A percentile compares a stretch with the other conserved stretches of the same genome.
Conservation (phyloP, 306 rosid genomes). For the Gastrolobium villosum region DNA sequence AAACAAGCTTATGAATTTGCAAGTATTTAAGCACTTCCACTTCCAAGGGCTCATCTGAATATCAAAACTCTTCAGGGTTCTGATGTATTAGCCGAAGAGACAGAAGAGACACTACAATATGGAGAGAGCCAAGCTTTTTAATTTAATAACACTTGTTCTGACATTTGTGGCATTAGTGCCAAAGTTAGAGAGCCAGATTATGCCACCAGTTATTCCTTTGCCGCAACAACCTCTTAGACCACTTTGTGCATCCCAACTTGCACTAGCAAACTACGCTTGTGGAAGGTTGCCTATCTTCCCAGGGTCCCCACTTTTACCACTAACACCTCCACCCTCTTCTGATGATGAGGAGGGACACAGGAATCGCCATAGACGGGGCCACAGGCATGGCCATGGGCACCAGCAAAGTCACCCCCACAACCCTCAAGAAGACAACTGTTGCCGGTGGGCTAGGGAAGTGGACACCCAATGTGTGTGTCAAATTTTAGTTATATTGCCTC, state of each 20-base stretch:
- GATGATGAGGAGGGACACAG: background rate
- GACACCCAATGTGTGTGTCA: conserved; percentile 84
- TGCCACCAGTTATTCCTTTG: conserved; percentile 12
- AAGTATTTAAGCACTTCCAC: conserved; percentile 60
- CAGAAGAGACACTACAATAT: conserved; percentile 34
- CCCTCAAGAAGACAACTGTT: conserved; percentile 65
- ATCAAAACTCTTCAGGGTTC: conserved; percentile 34
- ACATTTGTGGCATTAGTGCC: conserved; percentile 54
- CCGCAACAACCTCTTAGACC: conserved; percentile 52
- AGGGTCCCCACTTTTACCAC: conserved; percentile 41
- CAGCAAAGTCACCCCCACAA: background rate
- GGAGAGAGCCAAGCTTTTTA: conserved; percentile 54
- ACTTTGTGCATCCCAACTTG: conserved; percentile 74
- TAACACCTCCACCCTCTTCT: background rate
- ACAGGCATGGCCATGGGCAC: conserved; percentile 18
- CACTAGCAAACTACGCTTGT: conserved; percentile 82
- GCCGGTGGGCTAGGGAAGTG: conserved; percentile 74
- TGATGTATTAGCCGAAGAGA: conserved; percentile 22
- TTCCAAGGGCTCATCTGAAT: conserved; percentile 36
- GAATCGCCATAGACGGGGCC: conserved; percentile 36
- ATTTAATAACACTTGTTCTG: conserved; percentile 37
- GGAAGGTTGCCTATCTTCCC: conserved; percentile 55
- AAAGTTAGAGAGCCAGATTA: conserved; percentile 49
- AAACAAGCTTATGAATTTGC: conserved; percentile 43
- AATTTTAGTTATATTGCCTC: conserved; percentile 49